These are phyloP conservation scores for Backusella tarrabulga DNA, from an alignment of 192 early-diverging fungal species.

Conservation along the genomic window DNA sequence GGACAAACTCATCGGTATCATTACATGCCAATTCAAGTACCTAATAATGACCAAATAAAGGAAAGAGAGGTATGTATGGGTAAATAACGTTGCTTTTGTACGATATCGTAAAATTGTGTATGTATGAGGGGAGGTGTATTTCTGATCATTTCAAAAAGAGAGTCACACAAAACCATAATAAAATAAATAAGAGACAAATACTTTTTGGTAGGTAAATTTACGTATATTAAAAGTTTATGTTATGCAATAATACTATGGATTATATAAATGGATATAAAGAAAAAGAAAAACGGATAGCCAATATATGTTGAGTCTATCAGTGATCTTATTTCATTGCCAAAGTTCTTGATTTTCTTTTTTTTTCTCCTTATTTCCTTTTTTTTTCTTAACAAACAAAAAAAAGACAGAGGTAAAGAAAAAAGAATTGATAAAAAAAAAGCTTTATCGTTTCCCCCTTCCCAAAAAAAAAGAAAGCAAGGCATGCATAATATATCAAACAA, in stretches of 20 bases:
- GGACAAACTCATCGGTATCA: not conserved
- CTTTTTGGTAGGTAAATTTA: constrained; percentile 5
- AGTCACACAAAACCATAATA: constrained; percentile 7
- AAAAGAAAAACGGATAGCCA: not conserved
- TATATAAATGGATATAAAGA: not conserved
- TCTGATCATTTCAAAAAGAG: not conserved
- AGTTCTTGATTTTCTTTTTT: not conserved
- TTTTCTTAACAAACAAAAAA: not conserved
- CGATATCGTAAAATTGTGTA: not conserved
- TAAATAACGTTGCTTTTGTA: not conserved
- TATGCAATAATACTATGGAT: not conserved
- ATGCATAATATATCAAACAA: not conserved
- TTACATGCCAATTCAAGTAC: not conserved
- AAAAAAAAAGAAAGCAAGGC: constrained; percentile 7
- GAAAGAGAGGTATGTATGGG: not conserved
- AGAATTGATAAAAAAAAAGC: not conserved
- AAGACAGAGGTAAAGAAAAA: not conserved
- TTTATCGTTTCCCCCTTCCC: not conserved
- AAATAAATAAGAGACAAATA: not conserved
- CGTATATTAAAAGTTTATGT: constrained; percentile 9
- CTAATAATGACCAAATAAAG: not conserved
- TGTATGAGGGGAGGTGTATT: not conserved
- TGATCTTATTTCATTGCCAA: not conserved
- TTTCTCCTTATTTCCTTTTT: not conserved
- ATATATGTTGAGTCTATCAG: not conserved